Evolutionary conservation across 148 eudicot species (phyloP).

Genomic region (Rhododendron ferrugineum): DNA sequence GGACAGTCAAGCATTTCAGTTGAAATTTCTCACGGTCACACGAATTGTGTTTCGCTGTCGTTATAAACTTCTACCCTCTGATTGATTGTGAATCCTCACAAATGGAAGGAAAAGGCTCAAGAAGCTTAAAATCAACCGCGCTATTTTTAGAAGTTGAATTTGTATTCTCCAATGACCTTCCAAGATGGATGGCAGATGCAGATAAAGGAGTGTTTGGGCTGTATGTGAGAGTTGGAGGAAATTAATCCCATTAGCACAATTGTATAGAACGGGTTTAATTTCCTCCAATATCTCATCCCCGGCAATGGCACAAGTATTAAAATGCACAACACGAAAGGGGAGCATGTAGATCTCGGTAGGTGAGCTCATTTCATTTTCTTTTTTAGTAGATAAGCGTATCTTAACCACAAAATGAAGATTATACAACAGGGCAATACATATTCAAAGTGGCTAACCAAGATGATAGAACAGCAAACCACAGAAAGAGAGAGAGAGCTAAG

Average conservation of each 20-base stretch:
- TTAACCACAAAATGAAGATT: background rate
- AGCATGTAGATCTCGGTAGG: background rate
- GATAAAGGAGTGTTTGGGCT: background rate
- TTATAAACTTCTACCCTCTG: background rate
- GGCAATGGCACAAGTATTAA: background rate
- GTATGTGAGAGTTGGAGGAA: background rate
- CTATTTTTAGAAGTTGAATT: background rate
- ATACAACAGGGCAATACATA: background rate
- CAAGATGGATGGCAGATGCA: background rate
- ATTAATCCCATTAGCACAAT: background rate
- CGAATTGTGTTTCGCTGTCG: background rate
- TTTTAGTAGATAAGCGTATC: background rate
- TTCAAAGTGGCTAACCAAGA: background rate
- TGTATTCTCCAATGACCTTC: background rate
- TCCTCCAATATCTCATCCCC: background rate
- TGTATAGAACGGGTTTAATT: background rate
- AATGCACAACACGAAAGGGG: background rate
- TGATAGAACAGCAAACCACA: background rate
- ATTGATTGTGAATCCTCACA: background rate
- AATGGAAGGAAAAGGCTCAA: background rate
- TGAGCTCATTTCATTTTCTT: background rate
- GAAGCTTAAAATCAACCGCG: background rate
- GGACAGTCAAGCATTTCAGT: background rate
- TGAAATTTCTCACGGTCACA: background rate
- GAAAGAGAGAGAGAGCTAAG: background rate